Conservation (phyloP, 805 yeast genomes). For the Kluyveromyces siamensis region DNA sequence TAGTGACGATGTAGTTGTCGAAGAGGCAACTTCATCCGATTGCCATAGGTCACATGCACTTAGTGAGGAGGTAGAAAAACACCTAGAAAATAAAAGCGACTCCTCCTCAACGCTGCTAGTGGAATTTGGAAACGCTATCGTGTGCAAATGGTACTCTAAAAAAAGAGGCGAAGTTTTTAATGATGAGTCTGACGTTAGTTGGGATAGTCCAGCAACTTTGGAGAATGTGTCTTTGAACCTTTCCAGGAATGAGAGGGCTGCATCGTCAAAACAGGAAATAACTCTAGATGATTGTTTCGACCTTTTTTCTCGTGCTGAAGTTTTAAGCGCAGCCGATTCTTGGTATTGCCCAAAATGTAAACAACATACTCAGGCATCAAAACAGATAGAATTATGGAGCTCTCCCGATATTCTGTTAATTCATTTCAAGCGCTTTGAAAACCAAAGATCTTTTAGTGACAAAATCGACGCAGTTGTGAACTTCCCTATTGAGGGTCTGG, state of each 20-base stretch:
- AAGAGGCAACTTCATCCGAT: background rate
- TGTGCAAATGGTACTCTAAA: slow-evolving; percentile 60
- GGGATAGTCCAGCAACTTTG: slow-evolving; percentile 43
- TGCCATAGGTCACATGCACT: background rate
- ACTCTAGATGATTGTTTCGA: slow-evolving; percentile 67
- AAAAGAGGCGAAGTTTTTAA: slow-evolving; percentile 45
- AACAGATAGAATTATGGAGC: slow-evolving; percentile 87
- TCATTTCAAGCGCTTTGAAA: slow-evolving; percentile 85
- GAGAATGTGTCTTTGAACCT: slow-evolving; percentile 48
- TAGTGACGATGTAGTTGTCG: background rate
- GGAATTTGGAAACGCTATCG: slow-evolving; percentile 27
- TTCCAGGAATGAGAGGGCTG: slow-evolving; percentile 28
- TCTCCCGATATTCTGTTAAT: slow-evolving; percentile 85
- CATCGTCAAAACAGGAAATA: slow-evolving; percentile 31
- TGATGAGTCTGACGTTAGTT: slow-evolving; percentile 42
- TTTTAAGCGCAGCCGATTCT: slow-evolving; percentile 76
- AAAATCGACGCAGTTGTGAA: slow-evolving; percentile 79
- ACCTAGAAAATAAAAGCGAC: background rate
- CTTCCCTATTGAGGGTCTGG: slow-evolving; percentile 79
- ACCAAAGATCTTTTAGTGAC: slow-evolving; percentile 75
- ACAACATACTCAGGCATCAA: slow-evolving; percentile 84
- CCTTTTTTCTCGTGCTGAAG: slow-evolving; percentile 71
- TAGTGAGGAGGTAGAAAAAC: background rate
- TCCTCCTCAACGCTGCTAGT: background rate
- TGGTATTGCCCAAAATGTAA: slow-evolving; percentile 93